These are phyloP conservation scores for Diplosphaera chodatii DNA, from an alignment of 139 green algal genomes.

Conservation along the genomic window DNA sequence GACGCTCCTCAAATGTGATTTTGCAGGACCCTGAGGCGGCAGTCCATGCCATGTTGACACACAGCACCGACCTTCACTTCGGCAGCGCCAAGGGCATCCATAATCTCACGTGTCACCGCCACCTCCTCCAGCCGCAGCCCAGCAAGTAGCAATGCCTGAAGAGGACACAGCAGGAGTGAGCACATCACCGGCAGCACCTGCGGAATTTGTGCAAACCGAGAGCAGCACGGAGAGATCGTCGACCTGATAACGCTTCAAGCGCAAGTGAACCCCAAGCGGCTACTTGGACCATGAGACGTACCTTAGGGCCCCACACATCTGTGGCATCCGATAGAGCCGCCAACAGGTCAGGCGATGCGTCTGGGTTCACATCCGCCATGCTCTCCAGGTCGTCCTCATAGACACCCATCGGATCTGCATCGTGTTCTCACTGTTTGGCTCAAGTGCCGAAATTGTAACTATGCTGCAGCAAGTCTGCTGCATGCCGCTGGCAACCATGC, in stretches of 20 bases:
- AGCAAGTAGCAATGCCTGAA: neutral
- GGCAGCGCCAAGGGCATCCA: conserved; percentile 1
- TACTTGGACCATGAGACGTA: too few species aligned
- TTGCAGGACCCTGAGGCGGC: too few species aligned
- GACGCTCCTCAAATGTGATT: too few species aligned
- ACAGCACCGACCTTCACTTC: neutral
- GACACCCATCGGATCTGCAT: neutral
- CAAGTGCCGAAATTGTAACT: too few species aligned
- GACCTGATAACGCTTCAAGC: too few species aligned
- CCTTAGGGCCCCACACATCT: neutral
- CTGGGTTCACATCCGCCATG: neutral
- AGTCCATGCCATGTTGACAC: neutral
- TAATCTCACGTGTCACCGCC: neutral
- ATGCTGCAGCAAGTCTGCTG: too few species aligned
- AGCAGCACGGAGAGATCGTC: too few species aligned
- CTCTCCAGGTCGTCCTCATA: neutral
- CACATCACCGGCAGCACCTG: too few species aligned
- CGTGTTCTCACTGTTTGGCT: too few species aligned
- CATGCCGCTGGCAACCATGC: neutral
- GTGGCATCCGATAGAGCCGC: neutral
- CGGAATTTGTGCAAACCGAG: neutral
- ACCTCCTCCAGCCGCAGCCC: conserved; percentile 3
- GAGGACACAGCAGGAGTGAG: too few species aligned
- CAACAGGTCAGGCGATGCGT: neutral
- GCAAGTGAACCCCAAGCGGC: too few species aligned